These are phyloP conservation scores for Metschnikowia arizonensis DNA, from an alignment of 805 yeast genomes.

Conservation along the genomic window DNA sequence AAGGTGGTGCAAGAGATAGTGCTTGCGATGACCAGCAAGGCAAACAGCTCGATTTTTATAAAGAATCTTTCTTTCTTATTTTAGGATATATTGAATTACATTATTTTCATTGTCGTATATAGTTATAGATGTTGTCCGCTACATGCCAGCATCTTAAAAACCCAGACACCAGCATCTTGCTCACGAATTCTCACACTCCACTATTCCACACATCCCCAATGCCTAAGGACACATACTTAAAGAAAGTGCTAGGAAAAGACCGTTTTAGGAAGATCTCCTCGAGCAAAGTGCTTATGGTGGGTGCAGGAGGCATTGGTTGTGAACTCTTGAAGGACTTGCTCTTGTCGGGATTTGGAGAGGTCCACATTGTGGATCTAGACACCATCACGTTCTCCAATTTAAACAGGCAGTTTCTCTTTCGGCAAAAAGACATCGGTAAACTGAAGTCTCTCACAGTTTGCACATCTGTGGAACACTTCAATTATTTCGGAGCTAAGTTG, in stretches of 20 bases:
- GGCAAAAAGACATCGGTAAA: constrained; percentile 84
- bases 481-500: constrained; percentile 54
- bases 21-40: background rate
- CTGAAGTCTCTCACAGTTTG: constrained; percentile 84
- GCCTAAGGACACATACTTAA: constrained; percentile 42
- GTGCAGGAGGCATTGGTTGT: constrained; percentile 97
- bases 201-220: constrained; percentile 15
- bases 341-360: constrained; percentile 76
- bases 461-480: constrained; percentile 72
- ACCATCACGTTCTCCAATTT: constrained; percentile 90
- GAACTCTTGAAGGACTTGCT: constrained; percentile 80
- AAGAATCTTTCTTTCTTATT: no score
- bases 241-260: constrained; percentile 42
- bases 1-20: background rate
- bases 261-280: constrained; percentile 25
- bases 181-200: constrained; percentile 2
- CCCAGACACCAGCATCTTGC: constrained; percentile 1
- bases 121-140: background rate
- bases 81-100: background rate
- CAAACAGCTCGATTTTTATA: background rate
- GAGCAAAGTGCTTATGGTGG: constrained; percentile 72
- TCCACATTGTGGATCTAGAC: constrained; percentile 91
- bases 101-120: background rate
- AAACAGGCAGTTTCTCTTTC: constrained; percentile 88
- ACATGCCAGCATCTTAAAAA: background rate